Conservation (phyloP, 2,329 filamentous ascomycete genomes). For the Cladorrhinum sp. region DNA sequence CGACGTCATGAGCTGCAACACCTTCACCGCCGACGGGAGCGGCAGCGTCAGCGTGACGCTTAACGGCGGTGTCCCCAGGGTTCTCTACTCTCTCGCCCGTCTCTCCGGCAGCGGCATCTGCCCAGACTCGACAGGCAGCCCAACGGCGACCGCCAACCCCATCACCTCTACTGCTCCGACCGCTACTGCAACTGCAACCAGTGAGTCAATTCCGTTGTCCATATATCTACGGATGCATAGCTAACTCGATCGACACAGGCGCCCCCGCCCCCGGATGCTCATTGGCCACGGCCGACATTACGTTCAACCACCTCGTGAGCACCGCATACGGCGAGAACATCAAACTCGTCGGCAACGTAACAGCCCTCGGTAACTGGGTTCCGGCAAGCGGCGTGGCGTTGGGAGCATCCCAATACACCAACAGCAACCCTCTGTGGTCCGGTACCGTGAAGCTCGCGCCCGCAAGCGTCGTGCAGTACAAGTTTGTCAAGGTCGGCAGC, state of each 20-base stretch:
- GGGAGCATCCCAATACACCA: conserved; percentile 47
- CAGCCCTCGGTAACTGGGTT: conserved; percentile 50
- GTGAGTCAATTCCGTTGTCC: neutral
- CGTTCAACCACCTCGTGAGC: conserved; percentile 28
- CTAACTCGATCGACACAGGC: neutral
- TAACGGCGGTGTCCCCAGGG: conserved; percentile 40
- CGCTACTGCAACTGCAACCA: conserved; percentile 7
- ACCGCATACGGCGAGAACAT: conserved; percentile 27
- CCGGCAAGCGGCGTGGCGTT: conserved; percentile 43
- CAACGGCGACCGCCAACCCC: neutral
- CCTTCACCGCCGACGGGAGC: conserved; percentile 39
- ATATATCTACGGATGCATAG: no score
- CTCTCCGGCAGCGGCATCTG: conserved; percentile 38
- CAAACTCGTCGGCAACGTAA: conserved; percentile 27
- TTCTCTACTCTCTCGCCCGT: conserved; percentile 38
- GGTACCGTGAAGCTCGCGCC: conserved; percentile 44
- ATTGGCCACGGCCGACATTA: conserved; percentile 24
- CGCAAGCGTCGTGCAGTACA: conserved; percentile 49
- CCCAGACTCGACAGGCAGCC: conserved; percentile 28
- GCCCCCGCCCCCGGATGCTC: conserved; percentile 12
- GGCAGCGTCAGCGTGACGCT: conserved; percentile 45
- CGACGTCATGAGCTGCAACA: conserved; percentile 45
- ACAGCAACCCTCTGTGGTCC: conserved; percentile 49
- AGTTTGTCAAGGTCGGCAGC: conserved; percentile 50
- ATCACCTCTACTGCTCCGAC: conserved; percentile 3